Evolutionary conservation across 2,329 filamentous ascomycete genomes (phyloP).

Genomic region (Aspergillus awamori): DNA sequence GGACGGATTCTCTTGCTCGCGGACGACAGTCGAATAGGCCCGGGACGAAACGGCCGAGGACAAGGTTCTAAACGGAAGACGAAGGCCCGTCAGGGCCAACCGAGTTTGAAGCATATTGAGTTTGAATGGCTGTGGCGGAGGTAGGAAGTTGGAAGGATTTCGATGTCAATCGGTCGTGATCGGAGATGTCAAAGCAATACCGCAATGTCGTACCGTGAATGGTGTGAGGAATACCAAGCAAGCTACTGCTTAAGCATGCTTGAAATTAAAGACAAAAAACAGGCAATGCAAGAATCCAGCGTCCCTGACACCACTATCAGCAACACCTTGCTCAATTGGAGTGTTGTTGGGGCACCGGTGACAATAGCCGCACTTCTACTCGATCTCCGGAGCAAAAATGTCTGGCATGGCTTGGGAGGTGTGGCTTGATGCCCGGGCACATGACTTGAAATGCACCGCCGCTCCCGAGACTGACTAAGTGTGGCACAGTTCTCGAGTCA

Average conservation of each 20-base stretch:
- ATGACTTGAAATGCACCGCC: constrained; percentile 23
- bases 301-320: constrained; percentile 15
- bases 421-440: constrained; percentile 23
- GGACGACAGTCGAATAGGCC: constrained; percentile 55
- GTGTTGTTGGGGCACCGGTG: constrained; percentile 14
- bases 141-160: background rate
- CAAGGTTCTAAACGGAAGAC: constrained; percentile 53
- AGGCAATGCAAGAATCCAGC: background rate
- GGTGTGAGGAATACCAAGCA: background rate
- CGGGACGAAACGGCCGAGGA: constrained; percentile 47
- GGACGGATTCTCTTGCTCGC: constrained; percentile 37
- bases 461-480: background rate
- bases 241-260: constrained; percentile 21
- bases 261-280: background rate
- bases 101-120: constrained; percentile 67
- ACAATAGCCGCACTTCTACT: constrained; percentile 13
- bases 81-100: constrained; percentile 58
- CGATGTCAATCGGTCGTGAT: constrained; percentile 11
- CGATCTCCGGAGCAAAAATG: constrained; percentile 26
- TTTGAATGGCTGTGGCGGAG: background rate
- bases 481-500: constrained; percentile 13
- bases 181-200: constrained; percentile 10
- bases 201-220: background rate
- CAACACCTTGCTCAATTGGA: constrained; percentile 15
- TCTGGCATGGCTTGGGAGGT: constrained; percentile 19